Evolutionary conservation across 2,329 filamentous ascomycete species (phyloP).

Genomic region (Colletotrichum cuscutae): DNA sequence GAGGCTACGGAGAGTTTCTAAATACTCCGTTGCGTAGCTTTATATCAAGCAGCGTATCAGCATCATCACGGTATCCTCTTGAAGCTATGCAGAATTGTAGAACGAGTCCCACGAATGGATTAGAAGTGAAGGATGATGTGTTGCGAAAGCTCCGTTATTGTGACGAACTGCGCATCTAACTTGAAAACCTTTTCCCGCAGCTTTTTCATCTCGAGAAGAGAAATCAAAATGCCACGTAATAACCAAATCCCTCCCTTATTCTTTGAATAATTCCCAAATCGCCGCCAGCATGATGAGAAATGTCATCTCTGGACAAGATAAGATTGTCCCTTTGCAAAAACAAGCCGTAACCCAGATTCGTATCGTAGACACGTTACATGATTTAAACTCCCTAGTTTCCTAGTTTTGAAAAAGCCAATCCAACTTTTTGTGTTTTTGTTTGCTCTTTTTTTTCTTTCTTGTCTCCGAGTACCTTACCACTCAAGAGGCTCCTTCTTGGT

Average conservation of each 20-base stretch:
- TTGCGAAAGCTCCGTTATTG: slow-evolving; percentile 8
- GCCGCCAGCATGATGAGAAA: slow-evolving; percentile 2
- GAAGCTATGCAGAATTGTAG: background rate
- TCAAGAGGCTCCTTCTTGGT: slow-evolving; percentile 87
- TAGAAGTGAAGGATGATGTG: background rate
- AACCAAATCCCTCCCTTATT: slow-evolving; percentile 10
- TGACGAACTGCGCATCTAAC: slow-evolving; percentile 13
- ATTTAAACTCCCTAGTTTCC: slow-evolving; percentile 13
- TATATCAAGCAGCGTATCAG: too few species aligned
- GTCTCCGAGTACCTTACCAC: slow-evolving; percentile 67
- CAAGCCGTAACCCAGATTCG: slow-evolving; percentile 15
- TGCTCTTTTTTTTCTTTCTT: background rate
- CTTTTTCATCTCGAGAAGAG: background rate
- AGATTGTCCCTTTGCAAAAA: slow-evolving; percentile 13
- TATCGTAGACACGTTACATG: slow-evolving; percentile 31
- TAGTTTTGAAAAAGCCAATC: slow-evolving; percentile 17
- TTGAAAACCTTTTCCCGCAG: slow-evolving; percentile 7
- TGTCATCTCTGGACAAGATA: background rate
- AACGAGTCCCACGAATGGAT: too few species aligned
- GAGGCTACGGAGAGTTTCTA: background rate
- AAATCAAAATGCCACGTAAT: slow-evolving; percentile 1
- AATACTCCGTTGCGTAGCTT: background rate
- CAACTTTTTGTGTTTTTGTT: background rate
- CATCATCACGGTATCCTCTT: background rate
- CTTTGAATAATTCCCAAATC: slow-evolving; percentile 14